A percentile compares a stretch with the other conserved stretches of the same genome.
These are phyloP conservation scores for Dactylis glomerata DNA, from an alignment of 176 grass and related monocot species.

Conservation along the genomic window DNA sequence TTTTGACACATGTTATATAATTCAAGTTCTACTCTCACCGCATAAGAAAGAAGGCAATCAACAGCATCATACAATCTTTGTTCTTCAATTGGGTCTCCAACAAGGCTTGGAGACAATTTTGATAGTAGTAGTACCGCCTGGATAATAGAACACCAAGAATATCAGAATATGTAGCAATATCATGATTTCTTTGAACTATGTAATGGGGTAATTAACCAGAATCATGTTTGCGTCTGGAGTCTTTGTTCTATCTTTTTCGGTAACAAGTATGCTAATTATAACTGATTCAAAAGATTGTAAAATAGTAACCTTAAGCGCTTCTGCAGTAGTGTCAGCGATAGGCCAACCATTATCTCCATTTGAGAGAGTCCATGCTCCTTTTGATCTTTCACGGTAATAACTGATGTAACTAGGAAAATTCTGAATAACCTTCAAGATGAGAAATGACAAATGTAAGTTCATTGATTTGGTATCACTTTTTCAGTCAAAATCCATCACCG, in stretches of 20 bases:
- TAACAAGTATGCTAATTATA: background rate
- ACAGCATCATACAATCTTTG: slow-evolving; percentile 27
- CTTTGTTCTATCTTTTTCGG: background rate
- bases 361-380: slow-evolving; percentile 37
- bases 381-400: slow-evolving; percentile 27
- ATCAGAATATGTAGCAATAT: background rate
- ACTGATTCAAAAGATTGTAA: background rate
- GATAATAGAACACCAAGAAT: background rate
- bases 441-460: background rate
- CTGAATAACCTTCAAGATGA: slow-evolving; percentile 27
- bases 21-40: background rate
- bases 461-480: background rate
- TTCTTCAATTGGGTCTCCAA: slow-evolving; percentile 9
- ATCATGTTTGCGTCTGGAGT: background rate
- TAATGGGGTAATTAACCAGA: background rate
- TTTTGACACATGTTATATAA: background rate
- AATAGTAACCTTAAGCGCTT: slow-evolving; percentile 40
- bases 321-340: slow-evolving; percentile 22
- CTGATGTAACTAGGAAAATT: slow-evolving; percentile 11
- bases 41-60: slow-evolving; percentile 31
- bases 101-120: slow-evolving; percentile 7
- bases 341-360: slow-evolving; percentile 32
- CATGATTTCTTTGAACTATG: background rate
- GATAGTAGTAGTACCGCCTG: slow-evolving; percentile 25
- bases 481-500: background rate